Conservation (phyloP, 257 asterid species). For the Cordia subcordata region DNA sequence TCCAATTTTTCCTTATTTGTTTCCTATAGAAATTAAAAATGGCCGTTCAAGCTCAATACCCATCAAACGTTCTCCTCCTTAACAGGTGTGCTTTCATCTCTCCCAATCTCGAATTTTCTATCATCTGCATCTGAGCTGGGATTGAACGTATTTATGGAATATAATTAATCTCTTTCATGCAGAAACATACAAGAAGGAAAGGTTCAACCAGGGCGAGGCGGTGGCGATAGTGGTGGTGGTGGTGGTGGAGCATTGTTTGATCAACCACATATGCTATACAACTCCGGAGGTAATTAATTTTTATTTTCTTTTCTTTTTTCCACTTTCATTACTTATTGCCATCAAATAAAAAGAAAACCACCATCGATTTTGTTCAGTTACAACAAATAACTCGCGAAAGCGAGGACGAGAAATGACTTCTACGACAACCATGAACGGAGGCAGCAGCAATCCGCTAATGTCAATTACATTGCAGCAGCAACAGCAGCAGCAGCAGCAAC, state of each 20-base stretch:
- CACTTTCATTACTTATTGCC: not conserved
- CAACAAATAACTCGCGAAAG: slow-evolving; percentile 22
- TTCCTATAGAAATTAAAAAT: slow-evolving; percentile 4
- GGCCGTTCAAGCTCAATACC: slow-evolving; percentile 55
- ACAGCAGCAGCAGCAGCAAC: not conserved
- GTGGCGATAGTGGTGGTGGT: not conserved
- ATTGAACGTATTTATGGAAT: not conserved
- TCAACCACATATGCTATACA: slow-evolving; percentile 28
- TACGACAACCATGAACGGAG: slow-evolving; percentile 3
- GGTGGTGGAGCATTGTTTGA: slow-evolving; percentile 27
- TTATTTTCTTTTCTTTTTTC: too few relatives aligned
- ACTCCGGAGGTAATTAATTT: slow-evolving; percentile 25
- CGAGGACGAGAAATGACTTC: slow-evolving; percentile 26
- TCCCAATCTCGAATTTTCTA: not conserved
- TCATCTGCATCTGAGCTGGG: not conserved
- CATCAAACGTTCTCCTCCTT: slow-evolving; percentile 33
- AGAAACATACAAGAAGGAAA: slow-evolving; percentile 33
- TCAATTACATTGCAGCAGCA: slow-evolving; percentile 6
- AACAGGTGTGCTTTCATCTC: slow-evolving; percentile 27
- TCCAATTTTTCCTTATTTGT: not conserved
- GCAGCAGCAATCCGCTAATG: slow-evolving; percentile 14
- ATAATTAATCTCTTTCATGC: slow-evolving; percentile 6
- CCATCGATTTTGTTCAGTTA: slow-evolving; percentile 19
- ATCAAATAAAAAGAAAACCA: too few relatives aligned
- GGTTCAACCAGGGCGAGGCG: slow-evolving; percentile 14